Evolutionary conservation across 257 asterid species (phyloP), one percentile per base, ranked within the genome.

Genomic region (Scutellaria minor): DNA sequence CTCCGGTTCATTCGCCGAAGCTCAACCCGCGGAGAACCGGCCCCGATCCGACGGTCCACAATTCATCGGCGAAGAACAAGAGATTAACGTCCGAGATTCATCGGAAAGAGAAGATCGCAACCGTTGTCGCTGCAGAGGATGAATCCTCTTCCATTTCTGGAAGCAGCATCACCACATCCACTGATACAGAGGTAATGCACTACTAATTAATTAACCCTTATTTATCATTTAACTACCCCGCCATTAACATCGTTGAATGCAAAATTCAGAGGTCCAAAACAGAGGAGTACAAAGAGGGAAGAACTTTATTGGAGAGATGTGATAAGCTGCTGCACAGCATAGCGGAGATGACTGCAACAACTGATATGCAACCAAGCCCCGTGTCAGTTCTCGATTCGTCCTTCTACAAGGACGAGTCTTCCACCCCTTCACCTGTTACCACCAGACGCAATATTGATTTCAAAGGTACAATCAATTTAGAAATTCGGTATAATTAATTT

Each of bases 321-420:
- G 97, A 87, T 76, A 94, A 91, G 87, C 89, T 94, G 73, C 91
- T 94, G 10, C 83, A 88, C 84, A 91, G 96, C 79, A 91, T 94
- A 22, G 91, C 97, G 5, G 97, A 94, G 78, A 91, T 91, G 84
- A 86, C 73, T 27, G 85, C 92, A 27, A 47, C 92, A 27, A 47
- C 79, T 31, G 97, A 90, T 37, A 72, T 76, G 86, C 98, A 93
- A 60, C 90, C 98, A 9, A 91, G 97, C 78, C 99, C 99, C 5
- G 97, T 94, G 56, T 94, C 99, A 9, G 97, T 94, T 74, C 93
- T 94, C 20, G 99, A 94, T 82, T 86, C 96, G n/a, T 84, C 94
- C 13, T 89, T 89, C 80, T 88, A 89, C 91, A 85, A 79, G 83
- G 98, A 92, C 65, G 97, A 94, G 47, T 84, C 91, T 1, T 73